Conservation (phyloP, 2,329 filamentous ascomycete genomes). For the Fusarium sp. region DNA sequence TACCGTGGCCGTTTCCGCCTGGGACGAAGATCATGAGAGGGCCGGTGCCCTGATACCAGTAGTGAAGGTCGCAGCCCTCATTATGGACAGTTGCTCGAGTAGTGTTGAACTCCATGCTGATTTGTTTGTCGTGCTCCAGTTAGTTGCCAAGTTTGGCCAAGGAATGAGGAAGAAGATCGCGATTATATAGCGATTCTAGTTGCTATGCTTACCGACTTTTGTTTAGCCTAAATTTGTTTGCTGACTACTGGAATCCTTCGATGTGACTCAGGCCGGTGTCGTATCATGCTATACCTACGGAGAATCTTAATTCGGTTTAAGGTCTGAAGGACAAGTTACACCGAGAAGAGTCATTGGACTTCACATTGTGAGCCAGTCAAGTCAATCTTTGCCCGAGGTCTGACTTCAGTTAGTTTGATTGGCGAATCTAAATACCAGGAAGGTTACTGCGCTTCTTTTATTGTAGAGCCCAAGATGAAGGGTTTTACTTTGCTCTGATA, state of each 20-base stretch:
- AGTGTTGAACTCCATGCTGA: not conserved
- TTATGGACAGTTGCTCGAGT: not conserved
- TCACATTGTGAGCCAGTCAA: not conserved
- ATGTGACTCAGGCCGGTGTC: not conserved
- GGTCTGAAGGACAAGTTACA: not conserved
- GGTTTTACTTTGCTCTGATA: not conserved
- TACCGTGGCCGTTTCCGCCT: constrained; percentile 6
- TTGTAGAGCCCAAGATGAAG: too few relatives aligned
- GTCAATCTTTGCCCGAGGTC: not conserved
- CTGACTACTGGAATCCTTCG: not conserved
- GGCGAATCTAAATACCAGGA: rapidly evolving
- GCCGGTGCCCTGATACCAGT: constrained; percentile 1
- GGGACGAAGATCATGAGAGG: constrained; percentile 11
- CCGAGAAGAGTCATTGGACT: too few relatives aligned
- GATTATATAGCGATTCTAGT: not conserved
- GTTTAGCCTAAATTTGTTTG: not conserved
- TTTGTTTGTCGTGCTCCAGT: not conserved
- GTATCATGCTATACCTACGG: not conserved
- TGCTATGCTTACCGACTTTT: not conserved
- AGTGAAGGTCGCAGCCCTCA: constrained; percentile 12
- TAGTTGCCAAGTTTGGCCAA: not conserved
- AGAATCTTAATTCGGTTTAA: rapidly evolving
- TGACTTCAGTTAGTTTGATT: rapidly evolving
- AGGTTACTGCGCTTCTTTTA: too few relatives aligned
- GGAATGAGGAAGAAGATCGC: rapidly evolving